Conservation (phyloP, 805 yeast genomes). For the Starmerella etchellsii region DNA sequence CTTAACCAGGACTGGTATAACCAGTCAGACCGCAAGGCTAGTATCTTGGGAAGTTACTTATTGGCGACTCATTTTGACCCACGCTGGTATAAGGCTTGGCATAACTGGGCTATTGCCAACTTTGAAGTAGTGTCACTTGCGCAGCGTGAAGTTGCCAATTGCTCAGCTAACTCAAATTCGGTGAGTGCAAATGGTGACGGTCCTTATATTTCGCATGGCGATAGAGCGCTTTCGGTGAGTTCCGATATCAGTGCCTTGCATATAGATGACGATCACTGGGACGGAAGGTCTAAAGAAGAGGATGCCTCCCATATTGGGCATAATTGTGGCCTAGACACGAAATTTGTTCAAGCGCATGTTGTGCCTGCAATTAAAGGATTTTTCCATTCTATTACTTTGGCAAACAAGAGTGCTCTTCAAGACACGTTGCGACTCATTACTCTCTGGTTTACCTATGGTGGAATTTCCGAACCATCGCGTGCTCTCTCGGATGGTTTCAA, state of each 20-base stretch:
- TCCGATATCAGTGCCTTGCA: not conserved
- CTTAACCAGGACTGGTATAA: constrained; percentile 69
- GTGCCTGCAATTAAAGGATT: constrained; percentile 94
- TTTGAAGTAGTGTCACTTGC: constrained; percentile 51
- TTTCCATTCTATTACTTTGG: constrained; percentile 83
- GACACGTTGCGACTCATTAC: constrained; percentile 84
- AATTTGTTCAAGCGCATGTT: constrained; percentile 70
- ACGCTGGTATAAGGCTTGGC: constrained; percentile 98
- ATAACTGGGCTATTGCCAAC: constrained; percentile 97
- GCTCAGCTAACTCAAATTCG: not conserved
- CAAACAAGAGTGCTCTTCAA: constrained; percentile 76
- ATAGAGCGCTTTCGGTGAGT: not conserved
- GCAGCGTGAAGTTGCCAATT: constrained; percentile 7
- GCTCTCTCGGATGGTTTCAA: constrained; percentile 85
- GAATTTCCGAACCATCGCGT: constrained; percentile 75
- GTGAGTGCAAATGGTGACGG: not conserved
- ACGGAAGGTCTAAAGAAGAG: constrained; percentile 5
- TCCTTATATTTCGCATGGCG: not conserved
- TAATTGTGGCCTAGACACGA: constrained; percentile 16
- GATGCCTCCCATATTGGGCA: not conserved
- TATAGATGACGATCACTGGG: not conserved
- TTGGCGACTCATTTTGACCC: constrained; percentile 90
- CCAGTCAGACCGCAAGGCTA: constrained; percentile 51
- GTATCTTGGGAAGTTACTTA: constrained; percentile 79
- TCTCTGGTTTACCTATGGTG: constrained; percentile 94